These are phyloP conservation scores for Dichotomopilus funicola DNA, from an alignment of 2,329 filamentous ascomycete species.

Conservation along the genomic window DNA sequence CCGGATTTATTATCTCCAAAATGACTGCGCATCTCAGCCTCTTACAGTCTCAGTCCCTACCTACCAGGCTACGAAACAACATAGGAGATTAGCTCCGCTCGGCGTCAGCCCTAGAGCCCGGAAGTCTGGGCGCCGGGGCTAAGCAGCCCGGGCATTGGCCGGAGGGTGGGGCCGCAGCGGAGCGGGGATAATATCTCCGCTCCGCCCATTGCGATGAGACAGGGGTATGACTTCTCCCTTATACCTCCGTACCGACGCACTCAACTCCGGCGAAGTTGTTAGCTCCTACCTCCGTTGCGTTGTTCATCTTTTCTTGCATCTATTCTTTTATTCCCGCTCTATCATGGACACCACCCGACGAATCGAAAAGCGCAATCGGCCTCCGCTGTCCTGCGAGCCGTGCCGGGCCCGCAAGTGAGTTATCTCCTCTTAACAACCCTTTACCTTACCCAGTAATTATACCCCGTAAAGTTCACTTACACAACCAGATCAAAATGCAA, in stretches of 20 bases:
- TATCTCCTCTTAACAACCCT: too few species aligned
- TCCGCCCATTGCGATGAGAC: background rate
- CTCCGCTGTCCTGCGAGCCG: constrained; percentile 4
- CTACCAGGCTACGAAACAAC: too few species aligned
- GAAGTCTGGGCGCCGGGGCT: background rate
- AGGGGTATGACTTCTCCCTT: background rate
- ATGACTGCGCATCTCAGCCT: too few species aligned
- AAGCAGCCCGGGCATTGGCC: background rate
- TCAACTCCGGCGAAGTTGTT: background rate
- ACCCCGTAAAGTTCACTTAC: too few species aligned
- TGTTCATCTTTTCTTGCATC: background rate
- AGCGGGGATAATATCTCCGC: constrained; percentile 5
- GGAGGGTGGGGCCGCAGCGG: background rate
- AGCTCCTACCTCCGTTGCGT: background rate
- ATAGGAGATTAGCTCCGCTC: too few species aligned
- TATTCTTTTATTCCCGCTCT: background rate
- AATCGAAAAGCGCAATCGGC: constrained; percentile 4
- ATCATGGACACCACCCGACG: background rate
- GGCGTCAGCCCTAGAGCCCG: too few species aligned
- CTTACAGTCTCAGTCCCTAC: too few species aligned
- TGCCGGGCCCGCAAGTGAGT: constrained; percentile 8
- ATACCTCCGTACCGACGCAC: background rate
- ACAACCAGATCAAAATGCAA: constrained; percentile 1
- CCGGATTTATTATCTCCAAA: too few species aligned
- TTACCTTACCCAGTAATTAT: too few species aligned